Base-by-base conservation (phyloP, 257 asterid genomes). In the Datura wrightii region DNA sequence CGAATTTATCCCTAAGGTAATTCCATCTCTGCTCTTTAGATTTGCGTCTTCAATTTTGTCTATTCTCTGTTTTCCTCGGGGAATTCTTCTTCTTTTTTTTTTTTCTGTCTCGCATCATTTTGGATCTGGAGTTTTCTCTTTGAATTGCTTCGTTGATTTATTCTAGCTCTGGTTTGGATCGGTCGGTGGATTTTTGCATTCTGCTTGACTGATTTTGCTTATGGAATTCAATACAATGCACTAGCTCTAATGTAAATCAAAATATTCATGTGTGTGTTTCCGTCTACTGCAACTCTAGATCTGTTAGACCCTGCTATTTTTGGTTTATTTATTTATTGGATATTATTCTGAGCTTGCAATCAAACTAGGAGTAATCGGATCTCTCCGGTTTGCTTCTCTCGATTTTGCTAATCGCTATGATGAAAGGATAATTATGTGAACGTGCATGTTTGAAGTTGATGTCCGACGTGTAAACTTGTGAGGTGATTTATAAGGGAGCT, bases 111-210 rank as follows among this genome's bases (percentile, higher is more conserved):
- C 31, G 44, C 36, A 9, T 71, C 31, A 11, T 44, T 74, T 13
- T 74, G 60, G 59, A 74, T 74, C 81, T 74, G 58, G 2, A 72
- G n/a, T n/a, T 72, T 70, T 41, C 41, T 67, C 14, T 62, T 18
- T 11, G 34, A 42, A 42, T 5, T 3, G 37, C 55, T 19, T 71
- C 79, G 39, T 42, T 71, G 79, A 71, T 44, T 71, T 1, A 9
- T 42, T 39, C 79, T 42, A 42, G 18, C 39, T 37, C 50, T 3
- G 59, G 59, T 54, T 54, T 54, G n/a, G 18, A 14, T 54, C 59
- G 39, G 76, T 67, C 15, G 24, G 1, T 67, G 52, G 31, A 15
- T 67, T 67, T 70, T 63, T 34, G 18, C 42, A 66, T 37, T 66
- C 44, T 37, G 74, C 48, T 36, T 37, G n/a, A 24, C 31, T 24